These are phyloP conservation scores for Phytophthora hybrid DNA, from an alignment of 352 stramenopile genomes.

Conservation along the genomic window DNA sequence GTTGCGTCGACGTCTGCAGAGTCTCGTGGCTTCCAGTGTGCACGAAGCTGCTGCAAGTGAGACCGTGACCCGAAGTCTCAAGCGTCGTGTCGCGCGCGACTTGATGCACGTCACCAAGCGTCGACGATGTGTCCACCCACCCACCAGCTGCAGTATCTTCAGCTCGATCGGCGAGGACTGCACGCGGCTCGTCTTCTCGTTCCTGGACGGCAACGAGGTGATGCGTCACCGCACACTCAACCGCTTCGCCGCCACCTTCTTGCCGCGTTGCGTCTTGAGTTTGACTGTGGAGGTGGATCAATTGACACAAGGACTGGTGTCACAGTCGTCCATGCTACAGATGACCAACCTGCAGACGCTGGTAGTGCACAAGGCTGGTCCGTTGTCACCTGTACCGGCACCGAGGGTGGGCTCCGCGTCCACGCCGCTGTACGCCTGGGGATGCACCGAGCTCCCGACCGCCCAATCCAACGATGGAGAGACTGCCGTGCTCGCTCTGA, in stretches of 20 bases:
- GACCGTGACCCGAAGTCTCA: conserved; percentile 15
- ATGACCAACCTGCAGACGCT: conserved; percentile 71
- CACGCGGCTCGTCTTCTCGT: conserved; percentile 61
- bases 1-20: conserved; percentile 74
- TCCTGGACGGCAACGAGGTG: conserved; percentile 67
- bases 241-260: conserved; percentile 53
- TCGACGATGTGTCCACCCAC: conserved; percentile 24
- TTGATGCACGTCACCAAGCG: conserved; percentile 49
- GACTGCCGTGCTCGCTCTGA: conserved; percentile 55
- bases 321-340: conserved; percentile 43
- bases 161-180: conserved; percentile 56
- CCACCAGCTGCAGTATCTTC: conserved; percentile 31
- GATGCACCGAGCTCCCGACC: conserved; percentile 65
- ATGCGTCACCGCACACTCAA: conserved; percentile 61
- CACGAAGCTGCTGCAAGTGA: conserved; percentile 63
- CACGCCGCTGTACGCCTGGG: conserved; percentile 66
- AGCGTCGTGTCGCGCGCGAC: conserved; percentile 37
- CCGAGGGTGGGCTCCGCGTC: conserved; percentile 15
- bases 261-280: conserved; percentile 59
- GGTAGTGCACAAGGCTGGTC: conserved; percentile 55
- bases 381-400: conserved; percentile 8
- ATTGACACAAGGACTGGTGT: conserved; percentile 42
- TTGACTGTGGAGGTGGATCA: conserved; percentile 62
- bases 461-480: conserved; percentile 68
- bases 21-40: conserved; percentile 71